Evolutionary conservation across 176 grass and related monocot genomes (phyloP).

Genomic region (Rhynchospora breviuscula): DNA sequence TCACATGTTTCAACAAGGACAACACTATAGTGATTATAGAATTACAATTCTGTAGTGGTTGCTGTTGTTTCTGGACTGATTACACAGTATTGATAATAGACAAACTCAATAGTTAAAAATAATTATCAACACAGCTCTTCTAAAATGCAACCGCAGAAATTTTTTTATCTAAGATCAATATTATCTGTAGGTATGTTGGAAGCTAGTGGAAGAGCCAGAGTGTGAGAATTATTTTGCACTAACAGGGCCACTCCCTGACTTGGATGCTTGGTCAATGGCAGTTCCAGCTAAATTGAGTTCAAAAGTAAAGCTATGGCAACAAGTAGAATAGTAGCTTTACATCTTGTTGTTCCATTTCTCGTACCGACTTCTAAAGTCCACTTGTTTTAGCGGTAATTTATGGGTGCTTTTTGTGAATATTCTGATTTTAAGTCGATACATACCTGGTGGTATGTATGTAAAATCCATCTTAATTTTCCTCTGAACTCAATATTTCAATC

Average conservation of each 20-base stretch:
- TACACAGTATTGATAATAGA: background rate
- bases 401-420: conserved; percentile 14
- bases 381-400: conserved; percentile 16
- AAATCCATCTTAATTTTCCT: background rate
- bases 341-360: conserved; percentile 12
- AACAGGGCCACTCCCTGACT: conserved; percentile 71
- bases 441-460: background rate
- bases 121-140: background rate
- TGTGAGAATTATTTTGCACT: conserved; percentile 78
- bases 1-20: conserved; percentile 1
- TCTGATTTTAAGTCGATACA: background rate
- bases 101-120: background rate
- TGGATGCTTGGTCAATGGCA: conserved; percentile 57
- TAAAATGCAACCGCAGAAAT: background rate
- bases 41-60: background rate
- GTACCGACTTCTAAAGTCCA: conserved; percentile 15
- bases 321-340: conserved; percentile 27
- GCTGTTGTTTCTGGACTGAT: background rate
- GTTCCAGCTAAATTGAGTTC: conserved; percentile 55
- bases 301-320: conserved; percentile 68
- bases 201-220: conserved; percentile 58
- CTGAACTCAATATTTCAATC: background rate
- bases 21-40: background rate
- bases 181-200: conserved; percentile 70
- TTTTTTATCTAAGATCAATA: background rate